Evolutionary conservation across 108 stramenopile genomes (phyloP), one percentile per base, ranked within the genome.

Genomic region (Cyclotella sp.): DNA sequence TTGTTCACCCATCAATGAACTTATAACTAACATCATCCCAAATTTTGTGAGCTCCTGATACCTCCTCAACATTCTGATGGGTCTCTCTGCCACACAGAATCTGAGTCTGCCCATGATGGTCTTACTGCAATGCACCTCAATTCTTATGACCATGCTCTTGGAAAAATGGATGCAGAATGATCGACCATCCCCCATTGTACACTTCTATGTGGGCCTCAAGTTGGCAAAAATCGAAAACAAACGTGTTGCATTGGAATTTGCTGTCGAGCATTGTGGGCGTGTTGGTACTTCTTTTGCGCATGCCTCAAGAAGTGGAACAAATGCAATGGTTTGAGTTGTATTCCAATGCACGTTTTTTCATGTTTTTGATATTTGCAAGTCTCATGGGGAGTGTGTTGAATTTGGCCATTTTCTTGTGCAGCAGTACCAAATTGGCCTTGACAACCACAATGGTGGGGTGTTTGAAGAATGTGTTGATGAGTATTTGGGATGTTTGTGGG

Each of bases 101-200:
- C 49, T 91, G 15, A 81, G 54, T 58, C 64, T 91, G 34, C 90
- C 90, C 58, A 90, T 90, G 89, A 89, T 90, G 86, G 88, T 89
- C 13, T 81, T 86, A 26, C 80, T 90, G 47, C 85, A 88, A 28
- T 69, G 89, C 24, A 86, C 89, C 34, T 83, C 81, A 52, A 89
- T 90, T 57, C 66, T 88, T n/a, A 84, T 87, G 83, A 90, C 88
- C 47, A 89, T 89, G 89, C 21, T 90, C 19, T 65, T 87, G 78
- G 89, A 90, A 66, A 75, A 75, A 19, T 72, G 59, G 45, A 76
- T 90, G 55, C 84, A 86, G n/a, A n/a, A 21, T 49, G 86, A 29
- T 72, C 83, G 4, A 52, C 75, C 3, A 83, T 85, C 27, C 86
- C 86, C 60, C 29, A 62, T 62, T 9, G 70, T 84, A n/a, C 76